phyloP scores from a whole-genome alignment of 352 stramenopile species.

The Phytophthora idaei region DNA sequence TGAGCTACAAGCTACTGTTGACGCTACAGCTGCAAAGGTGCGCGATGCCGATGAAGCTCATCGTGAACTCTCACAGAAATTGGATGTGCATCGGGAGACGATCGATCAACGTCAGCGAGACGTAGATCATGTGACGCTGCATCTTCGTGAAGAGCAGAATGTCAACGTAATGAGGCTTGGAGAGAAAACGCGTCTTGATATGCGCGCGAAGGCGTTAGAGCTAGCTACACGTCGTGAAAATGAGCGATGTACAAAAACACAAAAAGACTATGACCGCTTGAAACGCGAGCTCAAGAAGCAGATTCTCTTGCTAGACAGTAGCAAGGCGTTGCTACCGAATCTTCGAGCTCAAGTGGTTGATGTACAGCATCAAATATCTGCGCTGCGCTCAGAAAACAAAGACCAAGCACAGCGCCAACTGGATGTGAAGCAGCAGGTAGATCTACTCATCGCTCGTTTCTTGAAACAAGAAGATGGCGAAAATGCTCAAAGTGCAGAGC shows the following conservation, averaged over 20 bases:
- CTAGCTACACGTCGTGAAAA: slow-evolving; percentile 60
- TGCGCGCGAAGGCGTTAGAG: slow-evolving; percentile 63
- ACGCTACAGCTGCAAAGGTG: slow-evolving; percentile 55
- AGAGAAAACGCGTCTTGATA: slow-evolving; percentile 75
- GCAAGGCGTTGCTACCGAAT: slow-evolving; percentile 78
- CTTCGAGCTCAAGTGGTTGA: slow-evolving; percentile 83
- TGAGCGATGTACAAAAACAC: slow-evolving; percentile 59
- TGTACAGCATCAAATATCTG: slow-evolving; percentile 67
- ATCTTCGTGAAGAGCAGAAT: slow-evolving; percentile 88
- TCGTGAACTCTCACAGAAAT: slow-evolving; percentile 80
- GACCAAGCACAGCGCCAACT: slow-evolving; percentile 64
- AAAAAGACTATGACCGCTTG: slow-evolving; percentile 85
- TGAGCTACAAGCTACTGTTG: slow-evolving; percentile 47
- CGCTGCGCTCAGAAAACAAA: slow-evolving; percentile 72
- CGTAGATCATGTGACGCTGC: slow-evolving; percentile 87
- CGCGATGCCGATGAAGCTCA: slow-evolving; percentile 82
- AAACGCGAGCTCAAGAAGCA: slow-evolving; percentile 92
- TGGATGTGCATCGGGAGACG: slow-evolving; percentile 90
- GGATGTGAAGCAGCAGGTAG: slow-evolving; percentile 92
- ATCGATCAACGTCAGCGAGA: slow-evolving; percentile 93
- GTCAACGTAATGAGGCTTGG: slow-evolving; percentile 72
- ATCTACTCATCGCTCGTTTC: slow-evolving; percentile 90
- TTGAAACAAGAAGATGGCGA: slow-evolving; percentile 88
- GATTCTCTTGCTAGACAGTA: slow-evolving; percentile 74
- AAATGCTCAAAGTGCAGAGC: slow-evolving; percentile 62